phyloP scores from a whole-genome alignment of 192 early-diverging fungal genomes.

The Allomyces macrogynus region DNA sequence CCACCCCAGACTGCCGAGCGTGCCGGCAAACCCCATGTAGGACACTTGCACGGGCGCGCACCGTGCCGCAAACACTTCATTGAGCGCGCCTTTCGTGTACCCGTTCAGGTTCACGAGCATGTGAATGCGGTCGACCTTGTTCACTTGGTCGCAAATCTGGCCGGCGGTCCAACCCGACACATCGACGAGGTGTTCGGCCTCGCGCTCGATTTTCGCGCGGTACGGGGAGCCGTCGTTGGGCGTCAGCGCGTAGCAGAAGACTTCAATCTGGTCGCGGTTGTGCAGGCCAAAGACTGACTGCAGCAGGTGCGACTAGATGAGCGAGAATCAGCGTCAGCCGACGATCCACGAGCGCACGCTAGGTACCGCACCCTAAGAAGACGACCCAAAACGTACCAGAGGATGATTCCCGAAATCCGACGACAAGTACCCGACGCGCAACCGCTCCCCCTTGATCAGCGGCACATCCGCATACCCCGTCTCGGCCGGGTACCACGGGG shows the following conservation, averaged over 20 bases:
- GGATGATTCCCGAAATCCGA: constrained; percentile 92
- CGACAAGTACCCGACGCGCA: constrained; percentile 72
- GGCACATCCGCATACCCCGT: not conserved
- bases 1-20: constrained; percentile 58
- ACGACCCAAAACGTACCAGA: constrained; percentile 10
- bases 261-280: constrained; percentile 42
- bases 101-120: constrained; percentile 84
- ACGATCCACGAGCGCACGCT: too few species aligned
- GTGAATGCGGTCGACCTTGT: constrained; percentile 52
- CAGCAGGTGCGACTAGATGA: constrained; percentile 50
- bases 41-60: constrained; percentile 72
- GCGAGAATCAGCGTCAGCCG: too few species aligned
- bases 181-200: constrained; percentile 61
- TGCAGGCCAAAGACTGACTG: constrained; percentile 89
- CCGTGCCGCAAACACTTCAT: constrained; percentile 83
- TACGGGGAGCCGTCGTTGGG: constrained; percentile 55
- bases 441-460: constrained; percentile 7
- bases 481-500: constrained; percentile 25
- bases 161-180: constrained; percentile 48
- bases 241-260: constrained; percentile 71
- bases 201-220: constrained; percentile 57
- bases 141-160: constrained; percentile 53
- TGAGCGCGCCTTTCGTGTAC: constrained; percentile 87
- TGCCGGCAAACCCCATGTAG: constrained; percentile 88
- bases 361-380: too few species aligned